Base-by-base conservation (phyloP, 2,329 filamentous ascomycete genomes). In the Alternaria sp. region DNA sequence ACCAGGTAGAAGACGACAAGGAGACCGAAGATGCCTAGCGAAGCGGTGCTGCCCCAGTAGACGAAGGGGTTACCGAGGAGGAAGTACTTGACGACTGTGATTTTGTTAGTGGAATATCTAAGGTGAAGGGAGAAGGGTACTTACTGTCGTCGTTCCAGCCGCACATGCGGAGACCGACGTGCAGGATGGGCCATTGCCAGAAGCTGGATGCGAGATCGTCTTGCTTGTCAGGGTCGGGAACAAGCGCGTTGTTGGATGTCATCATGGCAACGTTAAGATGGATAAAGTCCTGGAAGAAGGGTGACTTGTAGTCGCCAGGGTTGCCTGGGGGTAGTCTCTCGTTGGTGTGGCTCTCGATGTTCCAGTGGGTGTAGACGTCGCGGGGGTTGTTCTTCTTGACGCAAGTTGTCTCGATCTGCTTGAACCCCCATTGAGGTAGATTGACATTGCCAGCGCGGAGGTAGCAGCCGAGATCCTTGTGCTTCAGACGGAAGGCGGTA, bases 191-290 rank as follows among this genome's bases (percentile, higher is more conserved):
- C 96, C 96, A 99, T 83, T 99, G 94, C 96, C 96, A 99, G 86
- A 94, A 97, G 70, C 94, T 87, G 14, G 96, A 99, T 30, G 96
- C 96, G 51, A 99, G 88, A 76, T 99, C 96, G 76, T 99, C 96
- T 81, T 99, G 96, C 87, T 99, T 99, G 81, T 99, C 96, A 5
- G 96, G 95, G 76, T 99, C 96, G 5, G 96, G 96, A 20, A 99
- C 93, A 49, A 99, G 89, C 23, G 96, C 96, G 78, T 99, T 99
- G 87, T 99, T 99, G 43, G 96, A 98, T 4, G 96, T 99, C 95
- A 98, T 97, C 96, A 99, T 99, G 67, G 96, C 96, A 66, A 99
- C 96, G 79, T 99, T 99, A 65, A 98, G 85, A 80, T 99, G 96
- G 68, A 99, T 90, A 76, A 99, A 99, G 81, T 99, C 96, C 78